Evolutionary conservation across 305 asterid genomes (phyloP).

Genomic region (Striga hermonthica): DNA sequence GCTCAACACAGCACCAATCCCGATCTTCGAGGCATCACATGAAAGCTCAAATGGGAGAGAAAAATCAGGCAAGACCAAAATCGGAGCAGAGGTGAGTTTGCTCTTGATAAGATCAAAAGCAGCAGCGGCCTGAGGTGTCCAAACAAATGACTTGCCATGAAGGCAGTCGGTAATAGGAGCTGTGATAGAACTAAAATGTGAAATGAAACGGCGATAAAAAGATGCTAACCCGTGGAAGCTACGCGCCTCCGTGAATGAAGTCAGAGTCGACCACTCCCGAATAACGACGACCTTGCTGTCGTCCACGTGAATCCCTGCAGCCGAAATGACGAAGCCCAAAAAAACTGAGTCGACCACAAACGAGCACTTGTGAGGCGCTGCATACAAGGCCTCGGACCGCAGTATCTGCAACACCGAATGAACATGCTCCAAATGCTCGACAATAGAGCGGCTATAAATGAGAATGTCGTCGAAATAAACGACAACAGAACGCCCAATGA

Average conservation of each 20-base stretch:
- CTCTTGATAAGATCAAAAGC: not conserved
- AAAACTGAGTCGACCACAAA: not conserved
- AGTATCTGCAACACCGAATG: no score
- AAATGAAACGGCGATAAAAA: not conserved
- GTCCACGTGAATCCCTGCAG: no score
- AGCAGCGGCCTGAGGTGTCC: not conserved
- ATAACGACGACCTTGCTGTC: no score
- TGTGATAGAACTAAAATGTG: not conserved
- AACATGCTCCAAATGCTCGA: no score
- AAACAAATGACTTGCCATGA: not conserved
- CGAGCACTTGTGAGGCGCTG: not conserved
- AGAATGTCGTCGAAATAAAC: no score
- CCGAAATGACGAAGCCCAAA: no score
- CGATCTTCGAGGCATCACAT: not conserved
- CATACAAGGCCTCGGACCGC: not conserved
- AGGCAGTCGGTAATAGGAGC: not conserved
- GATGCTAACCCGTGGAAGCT: not conserved
- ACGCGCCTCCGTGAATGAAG: no score
- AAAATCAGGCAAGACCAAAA: not conserved
- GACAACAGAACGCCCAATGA: not conserved
- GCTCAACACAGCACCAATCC: not conserved
- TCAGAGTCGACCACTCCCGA: no score
- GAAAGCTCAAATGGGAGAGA: not conserved
- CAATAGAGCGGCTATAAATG: no score
- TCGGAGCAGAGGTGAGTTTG: not conserved